Percentiles rank a stretch among this genome's conserved stretches.
phyloP scores from a whole-genome alignment of 305 asterid species.

The Vinca major region DNA sequence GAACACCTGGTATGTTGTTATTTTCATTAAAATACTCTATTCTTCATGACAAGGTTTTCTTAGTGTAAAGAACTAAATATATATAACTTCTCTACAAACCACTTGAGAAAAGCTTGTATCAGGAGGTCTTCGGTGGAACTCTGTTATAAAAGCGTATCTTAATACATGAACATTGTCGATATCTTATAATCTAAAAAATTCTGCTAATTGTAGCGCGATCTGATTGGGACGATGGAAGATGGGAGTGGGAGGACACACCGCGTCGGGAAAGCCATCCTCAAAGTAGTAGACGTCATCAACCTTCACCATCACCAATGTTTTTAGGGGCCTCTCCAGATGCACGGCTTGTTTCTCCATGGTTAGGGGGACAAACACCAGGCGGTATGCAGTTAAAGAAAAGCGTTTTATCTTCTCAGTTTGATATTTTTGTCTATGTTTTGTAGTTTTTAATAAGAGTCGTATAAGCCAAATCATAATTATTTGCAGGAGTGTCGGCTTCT shows the following conservation, averaged over 20 bases:
- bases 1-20: slow-evolving; percentile 57
- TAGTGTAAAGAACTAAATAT: background rate
- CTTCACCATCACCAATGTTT: slow-evolving; percentile 73
- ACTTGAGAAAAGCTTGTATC: background rate
- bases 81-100: background rate
- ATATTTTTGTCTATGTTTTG: background rate
- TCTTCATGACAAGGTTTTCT: background rate
- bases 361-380: slow-evolving; percentile 73
- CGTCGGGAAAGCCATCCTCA: slow-evolving; percentile 47
- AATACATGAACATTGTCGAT: background rate
- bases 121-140: background rate
- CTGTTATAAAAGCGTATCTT: background rate
- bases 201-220: slow-evolving; percentile 46
- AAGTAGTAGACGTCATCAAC: slow-evolving; percentile 49
- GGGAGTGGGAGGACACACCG: slow-evolving; percentile 96
- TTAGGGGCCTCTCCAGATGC: slow-evolving; percentile 92
- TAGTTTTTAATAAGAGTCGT: background rate
- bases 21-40: slow-evolving; percentile 5
- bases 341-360: slow-evolving; percentile 88
- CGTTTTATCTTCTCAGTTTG: background rate
- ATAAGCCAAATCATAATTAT: background rate
- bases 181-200: slow-evolving; percentile 6
- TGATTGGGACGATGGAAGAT: slow-evolving; percentile 94
- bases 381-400: slow-evolving; percentile 27
- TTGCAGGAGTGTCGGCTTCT: slow-evolving; percentile 42